These are phyloP conservation scores for Tetradesmus obliquus DNA, from an alignment of 139 green algal genomes.

Conservation along the genomic window DNA sequence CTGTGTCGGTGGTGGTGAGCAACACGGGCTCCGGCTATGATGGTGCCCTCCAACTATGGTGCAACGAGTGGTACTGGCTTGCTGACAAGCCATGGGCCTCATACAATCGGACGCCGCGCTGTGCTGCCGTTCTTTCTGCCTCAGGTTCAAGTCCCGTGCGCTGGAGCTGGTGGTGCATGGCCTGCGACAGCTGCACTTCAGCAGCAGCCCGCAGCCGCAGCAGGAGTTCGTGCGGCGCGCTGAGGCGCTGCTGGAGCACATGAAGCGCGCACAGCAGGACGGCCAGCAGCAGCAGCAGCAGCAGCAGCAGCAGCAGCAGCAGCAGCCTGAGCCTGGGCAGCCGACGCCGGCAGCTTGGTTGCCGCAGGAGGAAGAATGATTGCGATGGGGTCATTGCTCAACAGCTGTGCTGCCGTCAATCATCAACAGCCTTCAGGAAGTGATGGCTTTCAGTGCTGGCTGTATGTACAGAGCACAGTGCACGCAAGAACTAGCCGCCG, in stretches of 20 bases:
- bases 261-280: background rate
- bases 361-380: background rate
- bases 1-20: no score
- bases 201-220: background rate
- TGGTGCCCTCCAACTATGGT: no score
- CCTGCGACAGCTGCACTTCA: background rate
- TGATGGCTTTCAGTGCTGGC: no score
- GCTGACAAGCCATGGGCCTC: no score
- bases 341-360: background rate
- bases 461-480: no score
- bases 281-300: background rate
- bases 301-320: background rate
- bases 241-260: background rate
- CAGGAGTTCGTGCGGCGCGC: background rate
- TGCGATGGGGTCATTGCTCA: no score
- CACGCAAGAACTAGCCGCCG: no score
- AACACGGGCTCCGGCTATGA: no score
- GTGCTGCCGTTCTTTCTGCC: background rate
- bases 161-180: constrained; percentile 3
- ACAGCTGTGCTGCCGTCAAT: no score
- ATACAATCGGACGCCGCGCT: background rate
- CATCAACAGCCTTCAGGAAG: no score
- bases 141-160: background rate
- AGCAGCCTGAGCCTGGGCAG: background rate
- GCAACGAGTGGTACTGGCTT: no score